These are phyloP conservation scores for Cladosporium austrohemisphaericum DNA, from an alignment of 2,329 filamentous ascomycete genomes.

Conservation along the genomic window DNA sequence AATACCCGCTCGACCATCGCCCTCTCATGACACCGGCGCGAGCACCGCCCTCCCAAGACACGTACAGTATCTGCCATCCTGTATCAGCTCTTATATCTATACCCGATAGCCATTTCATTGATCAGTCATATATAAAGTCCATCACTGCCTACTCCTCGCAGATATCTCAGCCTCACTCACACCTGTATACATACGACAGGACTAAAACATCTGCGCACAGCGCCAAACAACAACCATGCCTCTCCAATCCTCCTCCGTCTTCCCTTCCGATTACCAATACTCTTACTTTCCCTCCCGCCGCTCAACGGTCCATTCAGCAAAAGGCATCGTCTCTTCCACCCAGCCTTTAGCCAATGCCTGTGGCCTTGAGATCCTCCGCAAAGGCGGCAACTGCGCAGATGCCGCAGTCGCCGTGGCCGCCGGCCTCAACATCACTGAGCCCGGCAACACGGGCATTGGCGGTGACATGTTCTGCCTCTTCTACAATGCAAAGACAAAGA, in stretches of 20 bases:
- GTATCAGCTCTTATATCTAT: neutral
- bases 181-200: no score
- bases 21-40: neutral
- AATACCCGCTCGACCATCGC: conserved; percentile 8
- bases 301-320: conserved; percentile 88
- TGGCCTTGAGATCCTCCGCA: conserved; percentile 76
- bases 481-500: conserved; percentile 78
- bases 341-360: conserved; percentile 88
- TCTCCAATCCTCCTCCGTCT: conserved; percentile 48
- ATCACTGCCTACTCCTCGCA: neutral
- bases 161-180: neutral
- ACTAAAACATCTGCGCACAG: neutral
- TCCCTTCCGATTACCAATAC: conserved; percentile 51
- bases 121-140: conserved; percentile 4
- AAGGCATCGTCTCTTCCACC: conserved; percentile 84
- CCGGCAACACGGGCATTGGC: conserved; percentile 87
- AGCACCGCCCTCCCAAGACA: neutral
- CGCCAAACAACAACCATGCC: conserved; percentile 37
- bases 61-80: neutral
- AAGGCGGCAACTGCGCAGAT: conserved; percentile 92
- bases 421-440: conserved; percentile 88
- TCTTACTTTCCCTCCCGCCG: conserved; percentile 71
- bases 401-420: conserved; percentile 95
- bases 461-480: conserved; percentile 96
- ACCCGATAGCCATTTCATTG: conserved; percentile 3